Percentiles rank a stretch among this genome's conserved stretches.
These are phyloP conservation scores for Lippia alba DNA, from an alignment of 305 asterid genomes.

Conservation along the genomic window DNA sequence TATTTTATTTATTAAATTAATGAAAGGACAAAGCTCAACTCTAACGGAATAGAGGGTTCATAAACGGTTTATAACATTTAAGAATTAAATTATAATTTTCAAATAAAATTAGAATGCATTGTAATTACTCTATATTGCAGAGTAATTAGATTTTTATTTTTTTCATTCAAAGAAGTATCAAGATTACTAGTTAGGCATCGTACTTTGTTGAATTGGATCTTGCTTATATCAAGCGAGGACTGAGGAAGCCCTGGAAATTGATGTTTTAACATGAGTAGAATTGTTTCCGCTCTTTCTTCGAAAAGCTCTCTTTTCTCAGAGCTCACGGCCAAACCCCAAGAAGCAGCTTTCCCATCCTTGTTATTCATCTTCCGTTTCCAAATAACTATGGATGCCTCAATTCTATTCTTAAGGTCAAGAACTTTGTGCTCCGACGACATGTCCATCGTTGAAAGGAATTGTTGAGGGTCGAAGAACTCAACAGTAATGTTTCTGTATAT, in stretches of 20 bases:
- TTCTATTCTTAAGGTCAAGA: constrained; percentile 81
- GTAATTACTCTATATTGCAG: no score
- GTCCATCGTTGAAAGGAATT: constrained; percentile 71
- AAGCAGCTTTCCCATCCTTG: constrained; percentile 67
- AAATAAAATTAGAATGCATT: no score
- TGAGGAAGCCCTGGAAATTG: constrained; percentile 83
- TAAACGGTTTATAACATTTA: no score
- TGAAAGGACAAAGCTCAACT: no score
- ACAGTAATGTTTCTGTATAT: constrained; percentile 73
- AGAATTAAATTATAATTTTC: no score
- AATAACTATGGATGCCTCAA: constrained; percentile 89
- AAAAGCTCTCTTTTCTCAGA: constrained; percentile 83
- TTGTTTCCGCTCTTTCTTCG: constrained; percentile 86
- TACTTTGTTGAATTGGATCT: constrained; percentile 77
- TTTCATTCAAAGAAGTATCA: no score
- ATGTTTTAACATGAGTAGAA: constrained; percentile 73
- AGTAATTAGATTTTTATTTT: no score
- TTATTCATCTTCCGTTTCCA: constrained; percentile 85
- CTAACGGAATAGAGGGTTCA: no score
- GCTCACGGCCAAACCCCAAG: constrained; percentile 80
- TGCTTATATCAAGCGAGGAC: constrained; percentile 86
- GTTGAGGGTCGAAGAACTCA: constrained; percentile 74
- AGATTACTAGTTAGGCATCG: constrained; percentile 11
- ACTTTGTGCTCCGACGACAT: constrained; percentile 81
- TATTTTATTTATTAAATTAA: no score